These are phyloP conservation scores for Solanum lycopersicoides DNA, from an alignment of 257 asterid genomes.

Conservation along the genomic window DNA sequence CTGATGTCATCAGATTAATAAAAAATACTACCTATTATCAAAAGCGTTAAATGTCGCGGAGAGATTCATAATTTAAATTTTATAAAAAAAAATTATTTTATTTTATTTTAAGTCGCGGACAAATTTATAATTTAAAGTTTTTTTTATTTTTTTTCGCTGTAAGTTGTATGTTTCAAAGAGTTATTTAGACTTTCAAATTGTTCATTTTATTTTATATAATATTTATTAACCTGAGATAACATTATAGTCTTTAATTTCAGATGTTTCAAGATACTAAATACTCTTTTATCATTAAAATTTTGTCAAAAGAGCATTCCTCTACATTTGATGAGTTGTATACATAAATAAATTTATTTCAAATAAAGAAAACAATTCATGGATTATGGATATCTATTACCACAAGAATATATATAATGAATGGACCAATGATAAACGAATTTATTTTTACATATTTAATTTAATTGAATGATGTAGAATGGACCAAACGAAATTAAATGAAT, in stretches of 20 bases:
- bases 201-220: background rate
- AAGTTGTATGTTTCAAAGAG: background rate
- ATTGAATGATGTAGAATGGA: background rate
- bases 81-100: background rate
- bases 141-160: too few relatives aligned
- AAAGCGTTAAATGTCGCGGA: background rate
- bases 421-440: background rate
- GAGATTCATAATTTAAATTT: background rate
- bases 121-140: background rate
- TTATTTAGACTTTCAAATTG: background rate
- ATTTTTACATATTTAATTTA: background rate
- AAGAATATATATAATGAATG: background rate
- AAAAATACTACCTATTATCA: background rate
- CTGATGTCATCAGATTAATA: background rate
- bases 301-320: background rate
- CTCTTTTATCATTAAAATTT: background rate
- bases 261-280: background rate
- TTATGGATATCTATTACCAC: background rate
- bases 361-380: background rate
- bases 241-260: background rate
- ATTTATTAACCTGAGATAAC: background rate
- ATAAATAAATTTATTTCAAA: background rate
- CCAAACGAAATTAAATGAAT: background rate
- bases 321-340: background rate
- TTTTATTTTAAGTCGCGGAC: rapidly evolving